Conservation (phyloP, 441 rosid species). For the Flueggea neowawraea region DNA sequence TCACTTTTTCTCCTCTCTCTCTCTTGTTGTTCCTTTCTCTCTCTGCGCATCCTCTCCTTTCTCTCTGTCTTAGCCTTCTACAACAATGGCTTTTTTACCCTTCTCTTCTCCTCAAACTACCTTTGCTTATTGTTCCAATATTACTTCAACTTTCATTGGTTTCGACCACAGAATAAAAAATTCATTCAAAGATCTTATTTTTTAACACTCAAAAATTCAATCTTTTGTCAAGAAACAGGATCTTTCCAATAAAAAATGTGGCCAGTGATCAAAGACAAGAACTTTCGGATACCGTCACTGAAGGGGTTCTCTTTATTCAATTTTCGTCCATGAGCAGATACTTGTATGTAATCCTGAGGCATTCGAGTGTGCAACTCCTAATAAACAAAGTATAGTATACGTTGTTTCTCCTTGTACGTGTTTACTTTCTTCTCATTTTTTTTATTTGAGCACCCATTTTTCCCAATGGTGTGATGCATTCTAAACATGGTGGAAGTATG, state of each 20-base stretch:
- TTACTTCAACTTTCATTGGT: slow-evolving; percentile 20
- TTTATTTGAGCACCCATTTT: no score
- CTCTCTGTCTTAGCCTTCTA: neutral
- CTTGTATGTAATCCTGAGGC: no score
- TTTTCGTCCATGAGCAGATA: neutral
- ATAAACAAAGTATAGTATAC: no score
- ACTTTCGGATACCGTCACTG: slow-evolving; percentile 23
- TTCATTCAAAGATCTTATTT: slow-evolving; percentile 21
- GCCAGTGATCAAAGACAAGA: slow-evolving; percentile 32
- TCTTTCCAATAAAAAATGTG: slow-evolving; percentile 23
- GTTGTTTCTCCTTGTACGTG: no score
- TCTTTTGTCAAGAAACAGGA: slow-evolving; percentile 15
- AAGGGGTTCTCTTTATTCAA: slow-evolving; percentile 20
- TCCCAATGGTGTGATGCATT: no score
- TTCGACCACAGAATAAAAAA: slow-evolving; percentile 12
- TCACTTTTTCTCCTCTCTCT: no score
- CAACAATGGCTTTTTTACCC: slow-evolving; percentile 25
- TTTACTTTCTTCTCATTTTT: no score
- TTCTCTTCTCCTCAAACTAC: slow-evolving; percentile 21
- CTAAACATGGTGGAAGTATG: no score
- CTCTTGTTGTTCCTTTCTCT: slow-evolving; percentile 26
- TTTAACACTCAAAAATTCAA: slow-evolving; percentile 12
- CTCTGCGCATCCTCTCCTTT: neutral
- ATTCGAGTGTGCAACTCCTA: no score
- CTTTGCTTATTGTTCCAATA: slow-evolving; percentile 5